phyloP scores from a whole-genome alignment of 2,329 filamentous ascomycete species.

The Fusarium xyrophilum region DNA sequence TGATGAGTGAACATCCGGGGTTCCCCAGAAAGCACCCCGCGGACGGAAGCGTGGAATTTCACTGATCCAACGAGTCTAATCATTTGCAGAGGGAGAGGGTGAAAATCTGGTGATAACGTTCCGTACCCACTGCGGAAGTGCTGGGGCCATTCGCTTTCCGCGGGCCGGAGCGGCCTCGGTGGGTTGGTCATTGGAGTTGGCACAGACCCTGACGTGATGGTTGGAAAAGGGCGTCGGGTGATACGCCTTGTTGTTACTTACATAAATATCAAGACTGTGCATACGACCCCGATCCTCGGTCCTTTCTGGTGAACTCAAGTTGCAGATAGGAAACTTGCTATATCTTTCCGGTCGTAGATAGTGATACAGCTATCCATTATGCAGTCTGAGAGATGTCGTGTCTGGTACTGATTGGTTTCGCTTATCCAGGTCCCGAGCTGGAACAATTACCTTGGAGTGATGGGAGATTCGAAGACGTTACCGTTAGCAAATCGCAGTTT shows the following conservation, averaged over 20 bases:
- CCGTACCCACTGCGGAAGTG: neutral
- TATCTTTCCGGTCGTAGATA: neutral
- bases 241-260: neutral
- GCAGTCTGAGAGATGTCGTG: neutral
- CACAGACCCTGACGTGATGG: neutral
- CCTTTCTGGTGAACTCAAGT: neutral
- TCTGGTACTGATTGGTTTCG: neutral
- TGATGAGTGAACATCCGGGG: neutral
- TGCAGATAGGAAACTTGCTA: neutral
- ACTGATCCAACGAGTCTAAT: neutral
- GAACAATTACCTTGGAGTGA: neutral
- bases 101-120: neutral
- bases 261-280: neutral
- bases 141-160: neutral
- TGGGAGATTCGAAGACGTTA: neutral
- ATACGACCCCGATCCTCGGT: neutral
- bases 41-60: neutral
- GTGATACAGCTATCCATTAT: neutral
- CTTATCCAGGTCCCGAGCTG: neutral
- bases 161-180: neutral
- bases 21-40: slow-evolving; percentile 3
- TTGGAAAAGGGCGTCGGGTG: neutral
- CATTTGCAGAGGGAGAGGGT: neutral
- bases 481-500: neutral
- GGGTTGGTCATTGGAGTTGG: neutral